phyloP scores from a whole-genome alignment of 2,329 filamentous ascomycete species.

The Alternaria ventricosa region DNA sequence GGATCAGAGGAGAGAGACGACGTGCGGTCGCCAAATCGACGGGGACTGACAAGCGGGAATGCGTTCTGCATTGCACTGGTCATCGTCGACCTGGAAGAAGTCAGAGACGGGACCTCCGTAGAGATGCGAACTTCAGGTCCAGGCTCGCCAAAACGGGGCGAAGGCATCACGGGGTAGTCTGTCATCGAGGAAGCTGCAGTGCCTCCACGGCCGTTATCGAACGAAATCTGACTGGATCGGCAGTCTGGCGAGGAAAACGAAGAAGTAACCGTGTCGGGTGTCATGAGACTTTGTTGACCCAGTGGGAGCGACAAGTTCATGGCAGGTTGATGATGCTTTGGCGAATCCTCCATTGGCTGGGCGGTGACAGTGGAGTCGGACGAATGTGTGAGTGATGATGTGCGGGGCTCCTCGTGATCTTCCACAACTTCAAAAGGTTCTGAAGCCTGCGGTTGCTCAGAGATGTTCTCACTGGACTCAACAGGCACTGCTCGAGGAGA shows the following conservation, averaged over 20 bases:
- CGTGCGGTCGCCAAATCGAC: conserved; percentile 52
- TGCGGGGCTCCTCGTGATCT: conserved; percentile 56
- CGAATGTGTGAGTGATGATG: conserved; percentile 57
- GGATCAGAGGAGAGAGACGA: conserved; percentile 51
- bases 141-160: conserved; percentile 74
- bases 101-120: conserved; percentile 76
- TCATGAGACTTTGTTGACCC: conserved; percentile 61
- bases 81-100: conserved; percentile 79
- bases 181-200: conserved; percentile 77
- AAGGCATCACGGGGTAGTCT: conserved; percentile 74
- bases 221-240: conserved; percentile 66
- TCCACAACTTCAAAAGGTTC: conserved; percentile 54
- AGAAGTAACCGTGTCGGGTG: conserved; percentile 67
- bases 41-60: conserved; percentile 48
- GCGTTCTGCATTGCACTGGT: conserved; percentile 70
- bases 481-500: conserved; percentile 33
- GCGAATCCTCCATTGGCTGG: conserved; percentile 34
- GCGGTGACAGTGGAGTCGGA: conserved; percentile 57
- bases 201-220: conserved; percentile 75
- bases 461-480: conserved; percentile 6
- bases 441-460: conserved; percentile 24
- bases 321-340: conserved; percentile 47
- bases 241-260: conserved; percentile 69
- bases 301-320: conserved; percentile 49
- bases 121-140: conserved; percentile 75